These are phyloP conservation scores for Groenewaldozyma auringiensis DNA, from an alignment of 1,139 yeast genomes.

Conservation along the genomic window DNA sequence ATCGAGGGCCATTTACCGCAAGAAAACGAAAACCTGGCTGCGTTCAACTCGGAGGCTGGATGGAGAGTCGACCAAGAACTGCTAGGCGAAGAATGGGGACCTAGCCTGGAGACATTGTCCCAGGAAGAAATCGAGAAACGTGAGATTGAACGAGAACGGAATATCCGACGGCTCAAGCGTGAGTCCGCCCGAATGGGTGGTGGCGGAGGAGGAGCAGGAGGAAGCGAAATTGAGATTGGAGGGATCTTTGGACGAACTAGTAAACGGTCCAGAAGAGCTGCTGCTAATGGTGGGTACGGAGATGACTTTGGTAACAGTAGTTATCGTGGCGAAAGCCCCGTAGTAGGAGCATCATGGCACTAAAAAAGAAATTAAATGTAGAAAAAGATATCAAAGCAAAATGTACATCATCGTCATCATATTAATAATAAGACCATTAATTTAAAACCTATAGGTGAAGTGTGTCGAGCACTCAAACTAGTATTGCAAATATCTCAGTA, in stretches of 20 bases:
- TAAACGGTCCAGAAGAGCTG: slow-evolving; percentile 24
- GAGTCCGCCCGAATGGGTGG: slow-evolving; percentile 50
- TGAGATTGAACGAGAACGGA: slow-evolving; percentile 91
- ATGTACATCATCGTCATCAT: no score
- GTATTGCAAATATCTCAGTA: no score
- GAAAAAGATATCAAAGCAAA: no score
- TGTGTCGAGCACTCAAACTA: no score
- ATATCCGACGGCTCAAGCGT: slow-evolving; percentile 82
- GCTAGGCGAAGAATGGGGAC: slow-evolving; percentile 78
- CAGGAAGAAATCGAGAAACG: slow-evolving; percentile 93
- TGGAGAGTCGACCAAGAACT: slow-evolving; percentile 53
- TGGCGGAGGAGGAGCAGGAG: slow-evolving; percentile 14
- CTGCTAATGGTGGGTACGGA: background rate
- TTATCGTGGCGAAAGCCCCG: background rate
- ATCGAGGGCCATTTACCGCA: slow-evolving; percentile 70
- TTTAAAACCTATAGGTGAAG: no score
- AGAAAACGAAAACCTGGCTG: slow-evolving; percentile 51
- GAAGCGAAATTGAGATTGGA: slow-evolving; percentile 30
- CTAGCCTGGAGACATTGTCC: slow-evolving; percentile 74
- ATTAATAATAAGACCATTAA: no score
- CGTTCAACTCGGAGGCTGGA: slow-evolving; percentile 55
- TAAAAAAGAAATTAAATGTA: no score
- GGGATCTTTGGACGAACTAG: slow-evolving; percentile 26
- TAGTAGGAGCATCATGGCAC: background rate
- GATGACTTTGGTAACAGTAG: background rate